Base-by-base conservation (phyloP, 768 basidiomycete species). In the Mycena haematopus region DNA sequence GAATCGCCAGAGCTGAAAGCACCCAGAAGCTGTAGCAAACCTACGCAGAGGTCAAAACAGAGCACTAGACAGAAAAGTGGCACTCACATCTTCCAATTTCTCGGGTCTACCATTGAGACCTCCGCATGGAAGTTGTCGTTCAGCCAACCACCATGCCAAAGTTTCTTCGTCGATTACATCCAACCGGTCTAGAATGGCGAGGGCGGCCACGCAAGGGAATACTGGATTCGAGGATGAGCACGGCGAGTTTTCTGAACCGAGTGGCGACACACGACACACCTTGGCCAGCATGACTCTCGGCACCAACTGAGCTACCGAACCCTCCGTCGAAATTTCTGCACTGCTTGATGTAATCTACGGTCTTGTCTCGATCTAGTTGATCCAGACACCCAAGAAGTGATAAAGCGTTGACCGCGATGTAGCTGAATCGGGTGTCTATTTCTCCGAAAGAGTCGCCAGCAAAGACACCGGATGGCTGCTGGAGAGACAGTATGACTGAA, bases 1-100 rank as follows among this genome's bases (percentile, higher is more conserved):
- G 75, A 59, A 98, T 96, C 25, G 94, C 86, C 55, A 99, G 75
- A 0, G 92, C 80, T 1, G 97, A 96, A 6, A 99, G 83, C 5
- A 95, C 93, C 95, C 95, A 99, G 77, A 94, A 95, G 69, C 92
- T 94, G 75, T 99, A 99, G 78, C 97, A 99, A 19, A 98, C 93
- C 95, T 96, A 63, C 15, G 31, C 15, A 52, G 27, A 17, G 25
- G 14, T 51, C 17, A 51, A 22, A 29, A 64, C 21, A 47, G 25
- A 25, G 62, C 24, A 35, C n/a, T 31, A n/a, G 7, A 27, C 17
- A 24, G 10, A 50, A 6, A 47, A 51, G 52, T 29, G 19, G 25
- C 14, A 21, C 88, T 68, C 68, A 96, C 97, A 72, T 99, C 96
- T 77, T 95, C 93, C 35, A 99, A 79, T 77, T 99, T 99, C 73